phyloP scores from a whole-genome alignment of 345 rosid species.

The Dipteronia sinensis region DNA sequence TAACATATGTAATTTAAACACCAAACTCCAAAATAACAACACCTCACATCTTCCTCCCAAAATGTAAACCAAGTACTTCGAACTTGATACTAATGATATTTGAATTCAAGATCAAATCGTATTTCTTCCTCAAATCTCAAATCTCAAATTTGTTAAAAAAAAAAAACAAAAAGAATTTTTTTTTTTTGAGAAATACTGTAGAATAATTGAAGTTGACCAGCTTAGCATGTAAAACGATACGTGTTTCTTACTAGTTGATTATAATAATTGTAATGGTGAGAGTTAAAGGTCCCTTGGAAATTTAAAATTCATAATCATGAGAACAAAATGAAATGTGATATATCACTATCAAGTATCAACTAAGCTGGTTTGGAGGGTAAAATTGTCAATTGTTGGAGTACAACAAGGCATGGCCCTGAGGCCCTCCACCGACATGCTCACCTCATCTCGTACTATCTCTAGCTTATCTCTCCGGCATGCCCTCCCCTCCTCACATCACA shows the following conservation, averaged over 20 bases:
- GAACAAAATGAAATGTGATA: background rate
- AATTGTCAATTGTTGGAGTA: conserved; percentile 25
- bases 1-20: too few species aligned
- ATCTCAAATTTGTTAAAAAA: too few species aligned
- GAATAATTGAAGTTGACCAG: background rate
- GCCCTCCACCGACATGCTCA: conserved; percentile 23
- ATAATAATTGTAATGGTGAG: background rate
- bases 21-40: too few species aligned
- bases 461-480: background rate
- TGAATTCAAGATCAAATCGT: too few species aligned
- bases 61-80: too few species aligned
- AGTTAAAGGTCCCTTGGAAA: background rate
- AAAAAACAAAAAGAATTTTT: too few species aligned
- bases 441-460: conserved; percentile 6
- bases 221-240: background rate
- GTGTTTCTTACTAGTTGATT: background rate
- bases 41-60: too few species aligned
- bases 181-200: background rate
- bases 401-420: conserved; percentile 13
- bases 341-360: background rate
- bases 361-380: conserved; percentile 18
- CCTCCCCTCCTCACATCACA: background rate
- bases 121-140: too few species aligned
- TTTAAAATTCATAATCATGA: background rate
- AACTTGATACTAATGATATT: too few species aligned